These are phyloP conservation scores for Colletotrichum tofieldiae DNA, from an alignment of 2,329 filamentous ascomycete species.

Conservation along the genomic window DNA sequence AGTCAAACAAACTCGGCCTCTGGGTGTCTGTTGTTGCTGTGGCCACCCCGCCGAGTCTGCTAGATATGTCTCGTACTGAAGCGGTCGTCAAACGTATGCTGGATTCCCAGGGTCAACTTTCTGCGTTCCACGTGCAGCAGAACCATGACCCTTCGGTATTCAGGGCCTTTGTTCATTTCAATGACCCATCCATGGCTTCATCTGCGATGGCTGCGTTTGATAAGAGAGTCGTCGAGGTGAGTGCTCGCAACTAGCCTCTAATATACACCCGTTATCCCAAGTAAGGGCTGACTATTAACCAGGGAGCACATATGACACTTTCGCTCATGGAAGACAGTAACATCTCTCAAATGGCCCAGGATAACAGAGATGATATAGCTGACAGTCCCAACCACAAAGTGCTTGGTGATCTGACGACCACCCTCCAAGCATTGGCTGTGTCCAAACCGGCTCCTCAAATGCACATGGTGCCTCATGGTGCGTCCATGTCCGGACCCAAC, in stretches of 20 bases:
- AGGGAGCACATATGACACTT: slow-evolving; percentile 30
- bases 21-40: slow-evolving; percentile 33
- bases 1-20: not conserved
- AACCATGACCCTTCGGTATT: slow-evolving; percentile 18
- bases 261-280: too few species aligned
- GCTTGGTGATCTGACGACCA: slow-evolving; percentile 23
- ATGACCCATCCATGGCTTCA: slow-evolving; percentile 12
- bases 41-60: not conserved
- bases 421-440: slow-evolving; percentile 34
- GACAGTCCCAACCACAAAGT: not conserved
- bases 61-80: slow-evolving; percentile 29
- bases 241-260: not conserved
- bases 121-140: slow-evolving; percentile 22
- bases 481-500: not conserved
- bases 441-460: slow-evolving; percentile 10
- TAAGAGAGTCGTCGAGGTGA: slow-evolving; percentile 37
- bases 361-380: not conserved
- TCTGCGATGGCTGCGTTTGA: slow-evolving; percentile 27
- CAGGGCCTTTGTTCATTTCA: slow-evolving; percentile 32
- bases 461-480: slow-evolving; percentile 13
- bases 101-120: slow-evolving; percentile 29
- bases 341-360: not conserved
- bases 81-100: slow-evolving; percentile 28
- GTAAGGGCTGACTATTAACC: not conserved
- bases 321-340: slow-evolving; percentile 18